phyloP scores from a whole-genome alignment of 2,329 filamentous ascomycete species.

The Colletotrichum incanum region DNA sequence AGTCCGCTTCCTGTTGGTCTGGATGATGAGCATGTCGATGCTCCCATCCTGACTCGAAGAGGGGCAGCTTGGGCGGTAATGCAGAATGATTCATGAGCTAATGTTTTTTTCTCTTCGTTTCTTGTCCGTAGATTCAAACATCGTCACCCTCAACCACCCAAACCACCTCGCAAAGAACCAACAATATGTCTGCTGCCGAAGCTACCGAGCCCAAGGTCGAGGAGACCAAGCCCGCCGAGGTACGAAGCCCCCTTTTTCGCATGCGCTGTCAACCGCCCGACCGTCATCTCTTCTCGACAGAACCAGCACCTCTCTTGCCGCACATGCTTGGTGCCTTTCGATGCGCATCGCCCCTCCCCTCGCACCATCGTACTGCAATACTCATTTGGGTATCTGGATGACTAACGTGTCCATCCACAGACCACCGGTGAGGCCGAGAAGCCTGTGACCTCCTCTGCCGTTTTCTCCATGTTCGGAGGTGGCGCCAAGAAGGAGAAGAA shows the following conservation, averaged over 20 bases:
- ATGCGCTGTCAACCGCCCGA: constrained; percentile 13
- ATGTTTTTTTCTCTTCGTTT: constrained; percentile 24
- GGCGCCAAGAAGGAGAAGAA: constrained; percentile 98
- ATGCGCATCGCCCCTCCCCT: not conserved
- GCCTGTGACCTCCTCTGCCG: constrained; percentile 72
- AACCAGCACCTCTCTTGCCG: not conserved
- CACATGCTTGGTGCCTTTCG: not conserved
- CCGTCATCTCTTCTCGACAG: not conserved
- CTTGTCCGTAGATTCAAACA: constrained; percentile 29
- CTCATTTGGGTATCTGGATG: not conserved
- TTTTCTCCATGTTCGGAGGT: constrained; percentile 99
- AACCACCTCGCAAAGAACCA: constrained; percentile 23
- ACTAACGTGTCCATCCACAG: constrained; percentile 20
- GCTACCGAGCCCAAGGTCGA: constrained; percentile 70
- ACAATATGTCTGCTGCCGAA: constrained; percentile 65
- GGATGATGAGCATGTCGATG: constrained; percentile 20
- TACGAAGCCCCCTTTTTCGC: constrained; percentile 37
- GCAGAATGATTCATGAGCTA: constrained; percentile 27
- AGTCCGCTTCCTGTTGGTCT: not conserved
- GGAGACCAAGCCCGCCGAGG: constrained; percentile 57
- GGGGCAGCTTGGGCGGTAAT: constrained; percentile 39
- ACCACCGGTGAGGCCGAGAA: constrained; percentile 50
- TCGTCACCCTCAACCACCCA: constrained; percentile 14
- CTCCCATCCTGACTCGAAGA: constrained; percentile 26
- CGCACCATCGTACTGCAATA: constrained; percentile 1